These are phyloP conservation scores for Rhodamnia rubescens DNA, from an alignment of 345 rosid genomes.

Conservation along the genomic window DNA sequence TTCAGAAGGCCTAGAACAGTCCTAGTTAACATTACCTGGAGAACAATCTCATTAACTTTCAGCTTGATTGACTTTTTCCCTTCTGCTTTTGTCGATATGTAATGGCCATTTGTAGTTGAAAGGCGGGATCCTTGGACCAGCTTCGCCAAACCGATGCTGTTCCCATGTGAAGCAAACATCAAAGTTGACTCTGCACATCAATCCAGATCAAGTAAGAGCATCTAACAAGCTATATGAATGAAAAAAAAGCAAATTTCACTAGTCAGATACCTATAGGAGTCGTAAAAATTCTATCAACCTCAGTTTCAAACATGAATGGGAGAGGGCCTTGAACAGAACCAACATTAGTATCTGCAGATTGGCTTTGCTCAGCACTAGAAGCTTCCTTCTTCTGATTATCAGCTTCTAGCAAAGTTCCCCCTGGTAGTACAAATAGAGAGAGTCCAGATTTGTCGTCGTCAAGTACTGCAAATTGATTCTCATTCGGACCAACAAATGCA, in stretches of 20 bases:
- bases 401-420: constrained; percentile 43
- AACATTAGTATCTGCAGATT: constrained; percentile 42
- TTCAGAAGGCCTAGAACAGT: background rate
- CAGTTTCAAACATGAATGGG: constrained; percentile 83
- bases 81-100: constrained; percentile 69
- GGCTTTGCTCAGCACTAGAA: constrained; percentile 29
- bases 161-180: constrained; percentile 81
- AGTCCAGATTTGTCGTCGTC: constrained; percentile 89
- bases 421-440: constrained; percentile 63
- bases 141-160: constrained; percentile 76
- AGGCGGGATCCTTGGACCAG: constrained; percentile 71
- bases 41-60: constrained; percentile 72
- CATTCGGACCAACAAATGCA: constrained; percentile 79
- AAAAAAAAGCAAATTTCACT: constrained; percentile 14
- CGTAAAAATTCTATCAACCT: constrained; percentile 83
- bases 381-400: constrained; percentile 18
- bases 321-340: constrained; percentile 68
- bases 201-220: background rate
- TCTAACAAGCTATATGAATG: constrained; percentile 9
- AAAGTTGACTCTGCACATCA: constrained; percentile 65
- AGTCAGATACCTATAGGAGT: constrained; percentile 78
- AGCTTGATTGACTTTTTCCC: constrained; percentile 80
- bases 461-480: constrained; percentile 85
- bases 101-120: constrained; percentile 72
- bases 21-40: constrained; percentile 47